Evolutionary conservation across 495 filamentous ascomycete genomes (phyloP), one percentile per base, ranked within the genome.

Genomic region (Aspergillus leporis): DNA sequence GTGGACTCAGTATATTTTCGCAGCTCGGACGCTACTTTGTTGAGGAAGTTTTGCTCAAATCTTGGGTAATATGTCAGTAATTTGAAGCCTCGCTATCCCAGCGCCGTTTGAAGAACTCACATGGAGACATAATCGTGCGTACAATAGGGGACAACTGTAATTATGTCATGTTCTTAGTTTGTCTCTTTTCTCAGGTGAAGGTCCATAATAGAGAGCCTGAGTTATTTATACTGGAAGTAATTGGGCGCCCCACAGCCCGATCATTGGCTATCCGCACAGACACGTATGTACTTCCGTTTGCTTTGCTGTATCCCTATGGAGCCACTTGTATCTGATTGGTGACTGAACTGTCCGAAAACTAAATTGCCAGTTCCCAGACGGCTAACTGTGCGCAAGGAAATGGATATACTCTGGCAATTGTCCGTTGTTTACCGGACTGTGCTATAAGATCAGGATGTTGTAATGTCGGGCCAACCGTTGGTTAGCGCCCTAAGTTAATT

Each of bases 171-270:
- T 12, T 22, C 16, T n/a, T n/a, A 36, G 8, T 36, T 36, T 14
- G 5, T 14, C n/a, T 45, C n/a, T 21, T 7, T 18, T 3, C 19
- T 14, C 18, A 18, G 9, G 14, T 14, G n/a, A 45, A 45, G n/a
- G 41, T 21, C 41, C 41, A 45, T 45, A 45, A 18, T 45, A 19
- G 8, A 23, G 18, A 47, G 43, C 21, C 18, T 3, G 7, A 23
- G 43, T 9, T 47, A 12, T 22, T 18, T 47, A 23, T 47, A 47
- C 19, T 47, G 21, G 21, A 3, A 47, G 23, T 47, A 22, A 47
- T 47, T 47, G 43, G 43, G 18, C 43, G 43, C 43, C 43, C 43
- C 43, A 47, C 43, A 22, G 43, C 43, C 16, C 18, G 43, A 47
- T 23, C 18, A 47, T 47, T 47, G 43, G 43, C 43, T 22, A 23